Base-by-base conservation (phyloP, 768 basidiomycete species). In the Mycena capillaripes region DNA sequence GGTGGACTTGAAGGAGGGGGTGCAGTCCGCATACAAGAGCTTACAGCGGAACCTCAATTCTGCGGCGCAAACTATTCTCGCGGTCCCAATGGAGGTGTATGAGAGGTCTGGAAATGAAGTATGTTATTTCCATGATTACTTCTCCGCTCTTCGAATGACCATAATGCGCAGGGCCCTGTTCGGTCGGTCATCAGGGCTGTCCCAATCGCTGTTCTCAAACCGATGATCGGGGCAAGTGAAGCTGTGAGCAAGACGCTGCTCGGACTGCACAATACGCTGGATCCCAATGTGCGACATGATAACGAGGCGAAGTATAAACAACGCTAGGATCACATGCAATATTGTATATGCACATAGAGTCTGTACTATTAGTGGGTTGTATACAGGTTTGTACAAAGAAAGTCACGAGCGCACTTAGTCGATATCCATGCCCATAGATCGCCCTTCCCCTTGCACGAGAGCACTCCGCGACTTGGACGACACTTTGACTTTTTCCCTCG, bases 71-170 rank as follows among this genome's bases (percentile, higher is more conserved):
- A 99, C 98, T 0, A 99, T 99, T 72, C 88, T 99, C 42, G 97
- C 98, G 0, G 96, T 99, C 1, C 98, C 98, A 1, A 98, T 99
- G 97, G 98, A 99, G 81, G 96, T 98, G 14, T 97, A 98, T 76
- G 98, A 99, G 82, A 88, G 94, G 70, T 94, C 96, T 12, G 95
- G 96, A 10, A 93, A 92, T 67, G 95, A 98, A 89, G 97, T 94
- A 25, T 40, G 29, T 25, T 50, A 21, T 9, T 9, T 42, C n/a
- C 32, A 14, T 56, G 16, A 8, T 30, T 55, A 42, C 46, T 38
- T 48, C 25, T 32, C 21, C 73, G 2, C 59, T 72, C 71, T 57
- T 67, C 72, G 52, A 58, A 25, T 21, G 9, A 30, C 40, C 14
- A 27, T 75, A 63, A 8, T 58, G 30, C 62, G 2, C 78, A 99